Evolutionary conservation across 371 early-diverging fungal species (phyloP), one percentile per base, ranked within the genome.

Genomic region (Chytridium lagenaria): DNA sequence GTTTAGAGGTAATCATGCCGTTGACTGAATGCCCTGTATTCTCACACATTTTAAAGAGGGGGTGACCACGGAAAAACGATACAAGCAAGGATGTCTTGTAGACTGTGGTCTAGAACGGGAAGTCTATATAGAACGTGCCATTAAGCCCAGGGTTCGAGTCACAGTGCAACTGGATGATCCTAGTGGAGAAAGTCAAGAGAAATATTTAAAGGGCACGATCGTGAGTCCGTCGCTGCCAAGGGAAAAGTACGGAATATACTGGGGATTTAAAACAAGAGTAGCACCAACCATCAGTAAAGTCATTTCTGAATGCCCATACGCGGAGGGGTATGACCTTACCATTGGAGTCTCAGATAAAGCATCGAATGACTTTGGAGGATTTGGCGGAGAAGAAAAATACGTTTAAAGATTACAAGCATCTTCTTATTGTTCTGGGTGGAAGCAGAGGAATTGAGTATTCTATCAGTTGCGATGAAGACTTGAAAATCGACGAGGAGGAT

Each of bases 241-340:
- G 33, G 90, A 90, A 74, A 83, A 84, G 70, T 74, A 77, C 0
- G 91, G 91, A 2, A 68, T 90, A n/a, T 92, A 92, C 75, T 93
- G 93, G 93, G 93, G 93, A 1, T 93, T 90, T 73, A 80, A 82
- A 55, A 88, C 91, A 57, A 83, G 92, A 26, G 64, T 90, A 33
- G 91, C 92, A 1, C 83, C 84, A n/a, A 80, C 86, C 0, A 78
- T 92, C 38, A 86, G 55, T 83, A 88, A 69, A 87, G 81, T 90
- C 1, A 84, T 92, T 64, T 85, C 86, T 0, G 90, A 91, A 55
- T 86, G 85, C 61, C 85, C 90, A 0, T 91, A 36, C 63, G 74
- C 87, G 80, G 88, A 85, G 31, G 90, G 90, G 10, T 93, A 92
- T 75, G 93, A 93, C 77, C 77, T 85, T 36, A 87, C 87, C 0